Conservation (phyloP, 352 stramenopile species). For the Globisporangium cystogenes region DNA sequence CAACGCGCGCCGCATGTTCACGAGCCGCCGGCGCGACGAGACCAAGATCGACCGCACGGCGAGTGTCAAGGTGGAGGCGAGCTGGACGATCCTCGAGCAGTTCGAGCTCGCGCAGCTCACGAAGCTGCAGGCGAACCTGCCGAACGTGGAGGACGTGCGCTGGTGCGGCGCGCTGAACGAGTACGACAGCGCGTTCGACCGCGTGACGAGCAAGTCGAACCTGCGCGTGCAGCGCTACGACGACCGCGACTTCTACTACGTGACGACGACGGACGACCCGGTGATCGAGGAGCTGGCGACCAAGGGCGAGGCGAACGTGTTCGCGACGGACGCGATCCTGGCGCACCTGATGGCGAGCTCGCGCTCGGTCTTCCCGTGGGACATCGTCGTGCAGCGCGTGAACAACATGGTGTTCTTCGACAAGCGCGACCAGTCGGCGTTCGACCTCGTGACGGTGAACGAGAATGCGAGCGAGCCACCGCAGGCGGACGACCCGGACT, state of each 20-base stretch:
- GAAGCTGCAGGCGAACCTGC: constrained; percentile 91
- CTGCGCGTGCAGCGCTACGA: constrained; percentile 73
- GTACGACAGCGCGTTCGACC: constrained; percentile 95
- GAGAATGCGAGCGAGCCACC: constrained; percentile 94
- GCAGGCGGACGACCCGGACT: constrained; percentile 71
- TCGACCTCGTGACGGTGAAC: constrained; percentile 95
- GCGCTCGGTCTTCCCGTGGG: constrained; percentile 96
- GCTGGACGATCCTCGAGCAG: constrained; percentile 94
- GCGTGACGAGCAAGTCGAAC: constrained; percentile 85
- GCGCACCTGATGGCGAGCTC: constrained; percentile 96
- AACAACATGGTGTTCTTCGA: constrained; percentile 97
- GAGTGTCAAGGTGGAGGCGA: constrained; percentile 88
- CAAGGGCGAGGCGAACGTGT: constrained; percentile 90
- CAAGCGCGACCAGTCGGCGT: constrained; percentile 93
- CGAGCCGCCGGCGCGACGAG: constrained; percentile 58
- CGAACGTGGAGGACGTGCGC: constrained; percentile 85
- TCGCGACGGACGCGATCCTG: constrained; percentile 96
- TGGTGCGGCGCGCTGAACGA: constrained; percentile 94
- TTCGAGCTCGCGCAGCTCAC: constrained; percentile 95
- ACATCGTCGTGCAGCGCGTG: constrained; percentile 92
- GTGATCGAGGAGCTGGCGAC: constrained; percentile 93
- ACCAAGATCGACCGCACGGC: constrained; percentile 78
- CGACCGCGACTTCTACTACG: constrained; percentile 95
- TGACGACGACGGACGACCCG: constrained; percentile 96
- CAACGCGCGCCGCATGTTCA: constrained; percentile 70